Conservation (phyloP, 805 yeast genomes). For the Starmerella floricola region DNA sequence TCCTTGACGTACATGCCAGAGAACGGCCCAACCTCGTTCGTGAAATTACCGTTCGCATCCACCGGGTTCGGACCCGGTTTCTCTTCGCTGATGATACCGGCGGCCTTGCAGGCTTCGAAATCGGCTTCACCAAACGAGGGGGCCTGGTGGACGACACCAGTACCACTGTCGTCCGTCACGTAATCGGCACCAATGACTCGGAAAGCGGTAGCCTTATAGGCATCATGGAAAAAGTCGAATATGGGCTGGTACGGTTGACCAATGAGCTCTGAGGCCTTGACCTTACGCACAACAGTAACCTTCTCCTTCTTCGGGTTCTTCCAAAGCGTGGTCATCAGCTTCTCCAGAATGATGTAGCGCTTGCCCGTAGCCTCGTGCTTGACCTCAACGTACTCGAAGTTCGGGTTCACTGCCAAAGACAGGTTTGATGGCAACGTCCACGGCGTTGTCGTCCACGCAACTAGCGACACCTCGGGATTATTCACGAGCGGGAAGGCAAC, state of each 20-base stretch:
- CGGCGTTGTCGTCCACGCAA: constrained; percentile 99
- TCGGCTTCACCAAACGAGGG: constrained; percentile 99
- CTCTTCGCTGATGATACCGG: constrained; percentile 62
- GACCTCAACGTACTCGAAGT: constrained; percentile 82
- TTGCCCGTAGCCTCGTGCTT: constrained; percentile 76
- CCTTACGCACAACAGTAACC: constrained; percentile 65
- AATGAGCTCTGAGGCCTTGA: constrained; percentile 66
- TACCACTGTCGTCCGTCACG: constrained; percentile 91
- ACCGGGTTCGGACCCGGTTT: constrained; percentile 82
- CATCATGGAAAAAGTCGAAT: constrained; percentile 66
- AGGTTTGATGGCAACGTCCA: constrained; percentile 97
- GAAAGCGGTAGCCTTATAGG: constrained; percentile 67
- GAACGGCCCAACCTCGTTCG: constrained; percentile 59
- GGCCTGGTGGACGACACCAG: constrained; percentile 97
- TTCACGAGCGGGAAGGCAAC: constrained; percentile 71
- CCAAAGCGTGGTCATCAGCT: constrained; percentile 70
- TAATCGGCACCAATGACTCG: constrained; percentile 70
- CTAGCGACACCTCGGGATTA: constrained; percentile 70
- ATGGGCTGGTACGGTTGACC: constrained; percentile 75
- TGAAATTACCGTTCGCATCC: constrained; percentile 83
- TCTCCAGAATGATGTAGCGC: constrained; percentile 73
- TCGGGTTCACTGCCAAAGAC: constrained; percentile 83
- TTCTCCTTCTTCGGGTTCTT: constrained; percentile 90
- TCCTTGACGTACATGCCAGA: constrained; percentile 84
- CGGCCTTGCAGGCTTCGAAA: constrained; percentile 65